These are phyloP conservation scores for Phyllosticta citriasiana DNA, from an alignment of 2,329 filamentous ascomycete species.

Conservation along the genomic window DNA sequence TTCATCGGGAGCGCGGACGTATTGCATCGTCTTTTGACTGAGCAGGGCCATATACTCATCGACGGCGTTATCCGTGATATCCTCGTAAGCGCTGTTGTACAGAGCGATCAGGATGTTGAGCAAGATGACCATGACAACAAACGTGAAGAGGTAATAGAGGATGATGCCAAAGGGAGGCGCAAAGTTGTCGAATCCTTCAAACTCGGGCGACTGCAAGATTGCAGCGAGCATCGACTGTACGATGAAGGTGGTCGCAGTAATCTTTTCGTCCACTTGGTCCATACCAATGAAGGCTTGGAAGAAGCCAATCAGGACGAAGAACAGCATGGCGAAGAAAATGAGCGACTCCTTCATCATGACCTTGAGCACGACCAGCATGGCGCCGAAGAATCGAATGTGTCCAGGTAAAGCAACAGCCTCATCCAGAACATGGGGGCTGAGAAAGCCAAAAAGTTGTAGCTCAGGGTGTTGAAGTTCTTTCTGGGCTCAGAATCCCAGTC, in stretches of 20 bases:
- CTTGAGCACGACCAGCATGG: slow-evolving; percentile 95
- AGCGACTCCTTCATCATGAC: slow-evolving; percentile 58
- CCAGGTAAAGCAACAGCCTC: slow-evolving; percentile 81
- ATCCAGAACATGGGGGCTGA: slow-evolving; percentile 96
- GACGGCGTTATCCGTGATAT: slow-evolving; percentile 84
- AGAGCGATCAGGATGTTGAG: slow-evolving; percentile 95
- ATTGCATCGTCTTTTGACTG: slow-evolving; percentile 83
- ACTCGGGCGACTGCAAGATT: slow-evolving; percentile 86
- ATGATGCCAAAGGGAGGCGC: slow-evolving; percentile 87
- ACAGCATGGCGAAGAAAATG: slow-evolving; percentile 88
- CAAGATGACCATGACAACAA: slow-evolving; percentile 89
- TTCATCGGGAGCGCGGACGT: slow-evolving; percentile 91
- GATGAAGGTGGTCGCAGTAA: slow-evolving; percentile 58
- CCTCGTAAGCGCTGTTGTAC: slow-evolving; percentile 93
- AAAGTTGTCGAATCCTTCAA: slow-evolving; percentile 79
- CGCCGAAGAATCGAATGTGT: slow-evolving; percentile 93
- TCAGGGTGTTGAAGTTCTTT: slow-evolving; percentile 61
- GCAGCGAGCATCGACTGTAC: slow-evolving; percentile 77
- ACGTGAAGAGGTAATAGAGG: slow-evolving; percentile 96
- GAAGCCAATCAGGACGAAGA: slow-evolving; percentile 76
- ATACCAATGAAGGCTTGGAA: slow-evolving; percentile 90
- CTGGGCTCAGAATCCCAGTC: slow-evolving; percentile 40
- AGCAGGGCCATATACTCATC: slow-evolving; percentile 85
- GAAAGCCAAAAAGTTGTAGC: slow-evolving; percentile 92
- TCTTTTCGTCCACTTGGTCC: slow-evolving; percentile 65